A percentile compares a stretch with the other conserved stretches of the same genome.
Evolutionary conservation across 164 flowering plant species (phyloP).

Genomic region (Santalum album): DNA sequence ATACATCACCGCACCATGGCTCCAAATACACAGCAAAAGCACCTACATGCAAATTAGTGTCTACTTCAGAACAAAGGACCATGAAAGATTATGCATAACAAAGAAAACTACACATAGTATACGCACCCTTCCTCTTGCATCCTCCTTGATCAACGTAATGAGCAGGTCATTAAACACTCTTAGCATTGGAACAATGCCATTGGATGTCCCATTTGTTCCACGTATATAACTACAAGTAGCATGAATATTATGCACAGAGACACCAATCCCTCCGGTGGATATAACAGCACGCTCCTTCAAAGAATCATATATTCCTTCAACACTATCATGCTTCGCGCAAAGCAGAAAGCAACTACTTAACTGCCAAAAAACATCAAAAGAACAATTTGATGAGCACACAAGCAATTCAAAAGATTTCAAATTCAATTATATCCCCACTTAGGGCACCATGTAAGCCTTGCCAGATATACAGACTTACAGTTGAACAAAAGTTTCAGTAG

Average conservation of each 20-base stretch:
- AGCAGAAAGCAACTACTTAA: slow-evolving; percentile 94
- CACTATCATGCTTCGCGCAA: slow-evolving; percentile 98
- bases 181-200: slow-evolving; percentile 97
- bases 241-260: slow-evolving; percentile 92
- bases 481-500: neutral
- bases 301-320: slow-evolving; percentile 96
- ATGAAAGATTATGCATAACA: neutral
- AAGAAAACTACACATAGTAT: neutral
- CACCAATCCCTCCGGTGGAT: slow-evolving; percentile 99
- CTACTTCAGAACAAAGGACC: neutral
- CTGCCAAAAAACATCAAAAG: slow-evolving; percentile 30
- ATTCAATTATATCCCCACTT: neutral
- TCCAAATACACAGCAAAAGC: slow-evolving; percentile 98
- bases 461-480: neutral
- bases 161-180: slow-evolving; percentile 96
- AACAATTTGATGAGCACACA: neutral
- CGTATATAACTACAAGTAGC: slow-evolving; percentile 94
- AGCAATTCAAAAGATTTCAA: neutral
- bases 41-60: slow-evolving; percentile 34
- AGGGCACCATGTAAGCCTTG: no score
- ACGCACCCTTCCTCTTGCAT: slow-evolving; percentile 92
- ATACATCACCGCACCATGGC: slow-evolving; percentile 99
- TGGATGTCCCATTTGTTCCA: slow-evolving; percentile 98
- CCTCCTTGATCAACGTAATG: slow-evolving; percentile 99
- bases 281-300: slow-evolving; percentile 98